Evolutionary conservation across 345 rosid species (phyloP).

Genomic region (Corchorus capsularis): DNA sequence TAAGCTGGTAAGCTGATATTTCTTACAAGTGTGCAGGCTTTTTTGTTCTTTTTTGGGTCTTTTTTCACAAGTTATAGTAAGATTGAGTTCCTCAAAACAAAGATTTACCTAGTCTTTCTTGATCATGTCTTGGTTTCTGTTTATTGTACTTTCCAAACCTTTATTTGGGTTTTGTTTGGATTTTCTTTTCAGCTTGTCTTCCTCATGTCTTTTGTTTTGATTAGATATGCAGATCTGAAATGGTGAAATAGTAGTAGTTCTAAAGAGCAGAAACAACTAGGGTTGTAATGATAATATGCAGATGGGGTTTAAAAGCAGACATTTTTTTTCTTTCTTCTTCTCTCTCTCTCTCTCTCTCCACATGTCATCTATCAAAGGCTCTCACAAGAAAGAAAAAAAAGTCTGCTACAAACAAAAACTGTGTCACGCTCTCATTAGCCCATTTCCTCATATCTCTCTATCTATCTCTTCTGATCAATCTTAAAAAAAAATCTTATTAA

Average conservation of each 20-base stretch:
- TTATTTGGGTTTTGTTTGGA: background rate
- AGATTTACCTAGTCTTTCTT: background rate
- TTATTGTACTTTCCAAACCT: background rate
- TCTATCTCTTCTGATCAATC: conserved; percentile 28
- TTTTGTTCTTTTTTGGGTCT: background rate
- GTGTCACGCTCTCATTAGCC: conserved; percentile 32
- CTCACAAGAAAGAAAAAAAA: background rate
- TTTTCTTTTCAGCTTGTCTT: background rate
- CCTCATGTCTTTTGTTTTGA: background rate
- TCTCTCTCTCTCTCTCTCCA: conserved; percentile 3
- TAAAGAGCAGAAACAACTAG: conserved; percentile 9
- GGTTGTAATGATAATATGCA: conserved; percentile 18
- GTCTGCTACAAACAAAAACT: conserved; percentile 21
- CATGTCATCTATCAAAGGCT: conserved; percentile 6
- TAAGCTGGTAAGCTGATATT: background rate
- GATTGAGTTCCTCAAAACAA: background rate
- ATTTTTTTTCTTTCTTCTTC: conserved; percentile 16
- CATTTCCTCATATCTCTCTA: conserved; percentile 12
- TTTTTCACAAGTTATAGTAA: background rate
- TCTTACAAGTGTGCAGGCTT: background rate
- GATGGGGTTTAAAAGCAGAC: conserved; percentile 1
- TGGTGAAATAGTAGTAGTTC: background rate
- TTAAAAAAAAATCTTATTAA: conserved; percentile 24
- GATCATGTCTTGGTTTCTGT: background rate
- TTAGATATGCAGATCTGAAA: background rate